Base-by-base conservation (phyloP, 768 basidiomycete species). In the Rhodocollybia butyracea region DNA sequence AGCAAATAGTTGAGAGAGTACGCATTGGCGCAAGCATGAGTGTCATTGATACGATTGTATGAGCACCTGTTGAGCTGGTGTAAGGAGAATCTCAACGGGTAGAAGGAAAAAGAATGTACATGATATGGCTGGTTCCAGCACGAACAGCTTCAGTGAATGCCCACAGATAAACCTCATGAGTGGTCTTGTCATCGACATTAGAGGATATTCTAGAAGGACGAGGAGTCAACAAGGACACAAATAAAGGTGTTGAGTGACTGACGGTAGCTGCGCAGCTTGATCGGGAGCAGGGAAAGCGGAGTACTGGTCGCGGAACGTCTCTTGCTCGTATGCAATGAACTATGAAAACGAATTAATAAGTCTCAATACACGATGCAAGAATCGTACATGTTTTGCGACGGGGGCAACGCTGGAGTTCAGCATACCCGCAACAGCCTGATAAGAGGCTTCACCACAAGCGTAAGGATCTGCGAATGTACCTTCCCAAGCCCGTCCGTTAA, bases 1-100 rank as follows among this genome's bases (percentile, higher is more conserved):
- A 81, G 58, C 0, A 81, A 57, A 29, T 71, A 71, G 39, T 76
- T 80, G 36, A 78, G 59, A 3, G 68, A 59, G 36, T 72, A 70
- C 48, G 67, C 60, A 55, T 78, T 78, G 55, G 79, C 74, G 64
- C 78, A 79, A 0, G 78, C 72, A 40, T 74, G 78, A 1, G 79
- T 76, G n/a, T 73, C 59, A 46, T 77, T 76, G 63, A 76, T 54
- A 24, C 66, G 60, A 46, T 76, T 73, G 36, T 54, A 63, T 10
- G 56, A 54, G 53, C 60, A 63, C 42, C 39, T 29, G 30, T 8
- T 32, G 51, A 40, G 64, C 48, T n/a, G n/a, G n/a, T n/a, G n/a
- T 75, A 24, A 60, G 50, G 45, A 27, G 1, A 32, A 17, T 30
- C n/a, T n/a, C n/a, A n/a, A n/a, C n/a, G n/a, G n/a, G n/a, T n/a